Evolutionary conservation across 78 protist genomes (phyloP).

Genomic region (Creolimax fragrantissima): DNA sequence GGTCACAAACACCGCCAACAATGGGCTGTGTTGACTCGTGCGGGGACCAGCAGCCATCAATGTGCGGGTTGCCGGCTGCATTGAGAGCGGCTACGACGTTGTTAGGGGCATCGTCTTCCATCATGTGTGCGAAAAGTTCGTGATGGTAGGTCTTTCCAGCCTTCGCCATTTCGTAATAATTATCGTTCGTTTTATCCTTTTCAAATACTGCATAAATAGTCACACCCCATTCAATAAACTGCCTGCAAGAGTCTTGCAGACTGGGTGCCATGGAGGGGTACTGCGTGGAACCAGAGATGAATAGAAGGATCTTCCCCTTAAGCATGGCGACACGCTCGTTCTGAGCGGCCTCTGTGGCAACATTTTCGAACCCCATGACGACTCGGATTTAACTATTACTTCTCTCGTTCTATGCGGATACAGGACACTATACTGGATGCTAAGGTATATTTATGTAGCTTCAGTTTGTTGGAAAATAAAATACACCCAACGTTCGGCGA

Average conservation of each 20-base stretch:
- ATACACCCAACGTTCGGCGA: no score
- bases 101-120: background rate
- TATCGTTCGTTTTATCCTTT: background rate
- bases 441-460: no score
- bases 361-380: background rate
- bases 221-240: background rate
- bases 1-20: background rate
- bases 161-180: background rate
- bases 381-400: no score
- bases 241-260: background rate
- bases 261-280: background rate
- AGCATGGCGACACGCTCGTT: background rate
- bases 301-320: background rate
- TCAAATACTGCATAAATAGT: background rate
- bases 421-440: no score
- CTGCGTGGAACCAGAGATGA: background rate
- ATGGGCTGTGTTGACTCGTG: slow-evolving; percentile 13
- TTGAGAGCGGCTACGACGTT: background rate
- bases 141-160: background rate
- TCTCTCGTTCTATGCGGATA: no score
- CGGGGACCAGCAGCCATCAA: slow-evolving; percentile 18
- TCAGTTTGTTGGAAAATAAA: no score
- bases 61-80: background rate
- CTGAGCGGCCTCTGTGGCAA: background rate
- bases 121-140: background rate